These are phyloP conservation scores for Scheffersomyces coipomensis DNA, from an alignment of 805 yeast genomes.

Conservation along the genomic window DNA sequence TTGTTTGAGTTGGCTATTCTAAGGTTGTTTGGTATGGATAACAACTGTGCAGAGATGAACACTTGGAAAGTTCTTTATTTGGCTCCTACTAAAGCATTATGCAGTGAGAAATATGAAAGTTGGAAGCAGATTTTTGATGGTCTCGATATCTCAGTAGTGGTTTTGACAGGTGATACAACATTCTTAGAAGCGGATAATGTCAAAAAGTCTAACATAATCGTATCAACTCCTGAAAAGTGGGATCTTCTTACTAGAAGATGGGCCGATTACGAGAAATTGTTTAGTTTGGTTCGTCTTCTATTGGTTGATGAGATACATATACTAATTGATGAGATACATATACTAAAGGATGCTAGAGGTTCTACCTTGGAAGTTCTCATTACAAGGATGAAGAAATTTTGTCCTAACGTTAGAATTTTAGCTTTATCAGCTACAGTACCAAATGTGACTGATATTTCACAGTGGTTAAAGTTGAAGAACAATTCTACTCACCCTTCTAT, in stretches of 20 bases:
- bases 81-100: constrained; percentile 61
- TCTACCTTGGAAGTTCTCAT: constrained; percentile 22
- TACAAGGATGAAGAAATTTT: constrained; percentile 12
- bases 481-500: constrained; percentile 21
- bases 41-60: constrained; percentile 18
- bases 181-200: constrained; percentile 43
- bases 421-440: constrained; percentile 50
- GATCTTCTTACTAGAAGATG: constrained; percentile 54
- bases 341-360: constrained; percentile 25
- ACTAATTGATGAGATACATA: constrained; percentile 21
- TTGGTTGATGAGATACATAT: constrained; percentile 27
- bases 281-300: constrained; percentile 12
- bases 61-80: constrained; percentile 44
- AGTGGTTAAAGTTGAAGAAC: constrained; percentile 10
- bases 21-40: constrained; percentile 7
- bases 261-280: constrained; percentile 35
- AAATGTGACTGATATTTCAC: constrained; percentile 46
- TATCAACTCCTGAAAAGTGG: constrained; percentile 66
- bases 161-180: constrained; percentile 56
- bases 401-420: constrained; percentile 9
- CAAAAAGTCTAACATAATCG: constrained; percentile 48
- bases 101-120: constrained; percentile 46
- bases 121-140: constrained; percentile 44
- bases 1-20: constrained; percentile 53
- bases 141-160: constrained; percentile 43